Evolutionary conservation across 306 rosid genomes (phyloP), one percentile per base, ranked within the genome.

Genomic region (Cucurbita moschata): DNA sequence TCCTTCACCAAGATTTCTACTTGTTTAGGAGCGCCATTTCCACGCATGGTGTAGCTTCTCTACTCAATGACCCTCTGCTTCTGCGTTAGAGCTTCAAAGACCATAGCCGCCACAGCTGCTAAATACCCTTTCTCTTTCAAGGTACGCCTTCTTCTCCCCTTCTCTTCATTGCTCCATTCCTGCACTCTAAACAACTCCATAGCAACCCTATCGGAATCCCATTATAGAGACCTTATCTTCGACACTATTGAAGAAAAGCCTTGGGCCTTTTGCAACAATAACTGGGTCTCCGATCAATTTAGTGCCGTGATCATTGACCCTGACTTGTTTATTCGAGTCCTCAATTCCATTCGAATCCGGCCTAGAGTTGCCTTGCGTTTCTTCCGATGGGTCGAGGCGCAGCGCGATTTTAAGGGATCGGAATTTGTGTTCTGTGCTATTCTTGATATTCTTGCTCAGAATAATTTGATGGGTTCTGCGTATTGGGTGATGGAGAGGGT

Each of bases 61-160:
- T 78, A 35, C 81, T 85, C 92, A 83, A 92, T 92, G 98, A 79
- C 77, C 92, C 88, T 84, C 86, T 83, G 86, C 81, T 19, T 80
- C 49, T 50, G 54, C 54, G 54, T 50, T 50, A 80, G 88, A 82
- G 84, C 92, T 81, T 86, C 89, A 16, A 83, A 82, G 81, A 81
- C 86, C 51, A 77, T 85, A 35, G 73, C 75, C 65, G 53, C 78
- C 47, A n/a, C 78, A 23, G 58, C 59, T 57, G 69, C 65, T 51
- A 37, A 71, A 0, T 73, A 74, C 69, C 72, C 79, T 72, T 47
- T 80, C 42, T 21, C 79, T 51, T 82, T 84, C 86, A 83, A 79
- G 83, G 67, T 82, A 19, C 92, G 87, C 49, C 70, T 79, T 78
- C 79, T 79, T 37, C 80, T 81, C 7, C 82, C 86, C 64, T 73